Evolutionary conservation across 1,284 basidiomycete species (phyloP).

Genomic region (Mixia osmundae): DNA sequence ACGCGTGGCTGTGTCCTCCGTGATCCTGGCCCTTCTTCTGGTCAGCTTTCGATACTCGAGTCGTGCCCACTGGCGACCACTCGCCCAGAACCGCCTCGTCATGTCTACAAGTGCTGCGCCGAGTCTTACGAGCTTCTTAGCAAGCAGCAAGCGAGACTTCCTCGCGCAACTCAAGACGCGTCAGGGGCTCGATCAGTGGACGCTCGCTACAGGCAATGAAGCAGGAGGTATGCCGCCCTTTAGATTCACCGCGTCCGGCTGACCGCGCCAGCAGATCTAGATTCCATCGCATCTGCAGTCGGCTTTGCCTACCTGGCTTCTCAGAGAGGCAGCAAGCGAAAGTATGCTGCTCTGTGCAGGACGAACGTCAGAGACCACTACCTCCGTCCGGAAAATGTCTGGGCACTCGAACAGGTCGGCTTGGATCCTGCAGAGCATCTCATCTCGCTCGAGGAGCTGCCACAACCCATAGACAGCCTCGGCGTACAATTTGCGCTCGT

Average conservation of each 20-base stretch:
- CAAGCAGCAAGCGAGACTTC: constrained; percentile 6
- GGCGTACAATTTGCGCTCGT: constrained; percentile 53
- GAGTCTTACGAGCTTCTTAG: too few species aligned
- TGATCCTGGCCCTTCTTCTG: too few species aligned
- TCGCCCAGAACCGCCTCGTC: too few species aligned
- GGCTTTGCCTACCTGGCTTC: constrained; percentile 44
- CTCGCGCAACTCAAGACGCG: not conserved
- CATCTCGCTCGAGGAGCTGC: constrained; percentile 26
- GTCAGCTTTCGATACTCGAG: too few species aligned
- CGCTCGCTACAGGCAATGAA: constrained; percentile 10
- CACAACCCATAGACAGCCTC: constrained; percentile 8
- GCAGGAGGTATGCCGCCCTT: constrained; percentile 5
- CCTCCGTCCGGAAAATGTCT: constrained; percentile 65
- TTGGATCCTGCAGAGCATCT: constrained; percentile 32
- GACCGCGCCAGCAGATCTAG: constrained; percentile 39
- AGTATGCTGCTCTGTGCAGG: constrained; percentile 38
- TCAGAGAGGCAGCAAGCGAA: constrained; percentile 21
- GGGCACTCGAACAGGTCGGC: constrained; percentile 39
- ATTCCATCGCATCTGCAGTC: constrained; percentile 59
- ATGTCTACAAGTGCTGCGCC: too few species aligned
- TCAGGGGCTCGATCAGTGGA: constrained; percentile 2
- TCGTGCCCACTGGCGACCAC: too few species aligned
- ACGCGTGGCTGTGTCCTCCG: too few species aligned
- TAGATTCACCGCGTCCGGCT: not conserved
- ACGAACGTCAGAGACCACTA: constrained; percentile 41